Evolutionary conservation across 139 green algal species (phyloP), one percentile per base, ranked within the genome.

Genomic region (Auxenochlorella pyrenoidosa): DNA sequence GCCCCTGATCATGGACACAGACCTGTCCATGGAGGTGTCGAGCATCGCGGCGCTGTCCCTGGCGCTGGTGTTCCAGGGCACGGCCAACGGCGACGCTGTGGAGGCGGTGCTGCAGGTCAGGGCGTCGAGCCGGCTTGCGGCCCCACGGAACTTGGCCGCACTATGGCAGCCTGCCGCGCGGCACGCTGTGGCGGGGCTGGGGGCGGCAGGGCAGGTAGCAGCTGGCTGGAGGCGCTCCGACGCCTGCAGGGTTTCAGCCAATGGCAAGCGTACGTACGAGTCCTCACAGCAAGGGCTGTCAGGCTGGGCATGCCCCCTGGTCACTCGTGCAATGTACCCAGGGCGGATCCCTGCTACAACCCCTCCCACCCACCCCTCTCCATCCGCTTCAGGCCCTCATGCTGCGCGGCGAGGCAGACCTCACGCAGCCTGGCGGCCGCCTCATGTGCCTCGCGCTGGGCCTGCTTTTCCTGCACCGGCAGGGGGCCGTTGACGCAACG

Each of bases 381-480:
- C 65, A 72, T 36, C 26, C 65, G 3, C 3, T 28, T 18, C 92
- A 98, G 92, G 94, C 94, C n/a, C 90, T 99, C 34, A 98, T 99
- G 96, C 88, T 95, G 54, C 93, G 97, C 26, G 86, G 85, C 30
- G 95, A 98, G 85, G 77, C 91, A 18, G 96, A 99, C 83, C 92
- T 99, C 60, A 85, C 70, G 44, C 78, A 95, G 76, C 93, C 95
- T 2, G 94, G 92, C 71, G 96, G 94, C 71, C 95, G 94, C 90
- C 93, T 97, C 66, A 85, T 99, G 87, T 93, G 89, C 82, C 90
- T 99, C 30, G 95, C 93, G 3, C 94, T 99, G 66, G 98, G 96
- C 30, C 95, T 99, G 79, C 93, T 99, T 38, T 99, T 99, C 92
- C 92, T 99, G 78, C 94, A 96, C 60, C 93, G 95, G 76, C 94